Percentiles rank a stretch among this genome's conserved stretches.
Conservation (phyloP, 345 rosid genomes). For the Brassica juncea region DNA sequence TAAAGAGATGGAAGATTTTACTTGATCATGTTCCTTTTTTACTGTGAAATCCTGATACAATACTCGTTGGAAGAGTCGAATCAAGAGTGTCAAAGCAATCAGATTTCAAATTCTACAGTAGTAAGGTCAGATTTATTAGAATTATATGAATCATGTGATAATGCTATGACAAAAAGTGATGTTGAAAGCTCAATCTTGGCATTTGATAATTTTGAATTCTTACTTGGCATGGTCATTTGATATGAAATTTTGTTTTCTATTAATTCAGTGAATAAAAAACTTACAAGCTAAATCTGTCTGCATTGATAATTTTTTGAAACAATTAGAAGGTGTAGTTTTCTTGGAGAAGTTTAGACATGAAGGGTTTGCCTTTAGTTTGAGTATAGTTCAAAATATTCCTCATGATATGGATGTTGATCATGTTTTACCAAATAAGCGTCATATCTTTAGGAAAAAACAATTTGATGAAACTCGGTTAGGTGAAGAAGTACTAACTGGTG, state of each 20-base stretch:
- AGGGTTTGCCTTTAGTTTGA: neutral
- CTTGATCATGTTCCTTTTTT: neutral
- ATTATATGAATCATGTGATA: too few relatives aligned
- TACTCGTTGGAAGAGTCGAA: neutral
- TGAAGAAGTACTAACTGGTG: neutral
- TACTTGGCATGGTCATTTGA: neutral
- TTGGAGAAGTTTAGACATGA: neutral
- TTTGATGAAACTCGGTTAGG: neutral
- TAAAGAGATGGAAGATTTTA: neutral
- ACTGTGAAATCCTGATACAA: neutral
- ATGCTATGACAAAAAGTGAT: neutral
- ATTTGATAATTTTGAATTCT: neutral
- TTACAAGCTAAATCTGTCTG: neutral
- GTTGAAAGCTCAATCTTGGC: neutral
- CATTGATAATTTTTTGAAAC: neutral
- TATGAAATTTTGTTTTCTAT: too few relatives aligned
- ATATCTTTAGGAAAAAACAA: too few relatives aligned
- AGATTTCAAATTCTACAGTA: too few relatives aligned
- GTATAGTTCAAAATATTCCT: neutral
- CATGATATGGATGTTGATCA: neutral
- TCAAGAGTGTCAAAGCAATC: too few relatives aligned
- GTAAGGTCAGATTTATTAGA: too few relatives aligned
- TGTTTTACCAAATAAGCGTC: neutral
- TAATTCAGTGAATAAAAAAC: too few relatives aligned
- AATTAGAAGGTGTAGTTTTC: neutral